Evolutionary conservation across 176 grass and related monocot genomes (phyloP).

Genomic region (Secale cereale): DNA sequence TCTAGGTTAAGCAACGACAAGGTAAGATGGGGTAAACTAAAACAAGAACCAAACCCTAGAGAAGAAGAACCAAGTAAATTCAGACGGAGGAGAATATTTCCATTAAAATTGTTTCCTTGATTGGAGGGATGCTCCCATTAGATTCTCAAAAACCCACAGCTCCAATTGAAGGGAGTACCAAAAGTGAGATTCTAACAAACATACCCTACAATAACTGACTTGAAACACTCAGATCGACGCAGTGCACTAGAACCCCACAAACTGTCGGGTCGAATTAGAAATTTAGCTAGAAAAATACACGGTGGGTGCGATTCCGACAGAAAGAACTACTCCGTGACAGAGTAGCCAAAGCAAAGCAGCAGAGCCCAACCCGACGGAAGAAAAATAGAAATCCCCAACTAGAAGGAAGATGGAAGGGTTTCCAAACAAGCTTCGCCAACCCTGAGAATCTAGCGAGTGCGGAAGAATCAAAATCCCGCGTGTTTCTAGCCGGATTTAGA

Average conservation of each 20-base stretch:
- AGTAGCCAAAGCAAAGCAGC: neutral
- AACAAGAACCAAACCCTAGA: neutral
- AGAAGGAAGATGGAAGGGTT: neutral
- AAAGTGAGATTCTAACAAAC: neutral
- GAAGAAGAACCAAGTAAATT: neutral
- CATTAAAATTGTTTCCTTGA: neutral
- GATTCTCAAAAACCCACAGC: too few relatives aligned
- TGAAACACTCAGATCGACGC: conserved; percentile 23
- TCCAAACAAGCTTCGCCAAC: conserved; percentile 10
- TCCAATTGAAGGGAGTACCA: neutral
- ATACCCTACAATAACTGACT: neutral
- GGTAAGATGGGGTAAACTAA: neutral
- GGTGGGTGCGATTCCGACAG: neutral
- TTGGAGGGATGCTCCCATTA: neutral
- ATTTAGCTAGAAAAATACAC: conserved; percentile 22
- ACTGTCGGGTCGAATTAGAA: neutral
- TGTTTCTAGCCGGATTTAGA: neutral
- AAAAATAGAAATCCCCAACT: neutral
- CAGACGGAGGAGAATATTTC: neutral
- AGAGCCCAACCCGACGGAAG: neutral
- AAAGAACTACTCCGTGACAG: neutral
- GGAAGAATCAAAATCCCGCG: neutral
- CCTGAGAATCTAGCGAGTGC: neutral
- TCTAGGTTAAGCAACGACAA: neutral
- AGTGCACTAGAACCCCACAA: neutral